Base-by-base conservation (phyloP, 192 early-diverging fungal species). In the Podila clonocystis region DNA sequence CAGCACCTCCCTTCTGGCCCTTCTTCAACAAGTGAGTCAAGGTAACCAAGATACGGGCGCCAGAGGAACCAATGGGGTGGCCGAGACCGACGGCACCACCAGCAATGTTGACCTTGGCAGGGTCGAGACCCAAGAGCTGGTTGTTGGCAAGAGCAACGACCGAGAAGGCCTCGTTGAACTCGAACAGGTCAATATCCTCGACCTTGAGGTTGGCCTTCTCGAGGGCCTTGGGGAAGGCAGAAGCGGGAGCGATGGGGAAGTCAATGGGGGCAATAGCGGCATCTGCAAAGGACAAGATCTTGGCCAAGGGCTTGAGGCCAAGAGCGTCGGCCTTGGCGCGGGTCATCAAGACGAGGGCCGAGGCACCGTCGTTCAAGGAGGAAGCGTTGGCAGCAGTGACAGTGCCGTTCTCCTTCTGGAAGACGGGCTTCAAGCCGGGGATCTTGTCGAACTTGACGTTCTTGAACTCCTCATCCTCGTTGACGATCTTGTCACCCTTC, bases 101-200 rank as follows among this genome's bases (percentile, higher is more conserved):
- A 24, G 92, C 91, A 76, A 95, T 80, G 72, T 95, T 95, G 66
- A 92, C 89, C 75, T 87, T 90, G 30, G 84, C 85, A 63, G 92
- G 89, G 68, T 93, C 89, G 31, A 93, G 70, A 19, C 91, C 91
- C 50, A 95, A 87, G 48, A 95, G 85, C 88, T 97, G 89, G 80
- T 97, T 94, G 84, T 99, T 99, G 52, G 89, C 97, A 28, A 89
- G 85, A 19, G 93, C 91, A 63, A 98, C 97, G 8, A 97, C 97
- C 72, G 92, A 92, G 82, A 99, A 99, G 0, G 97, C 97, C 86
- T 99, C 97, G 85, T 99, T 98, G 84, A 99, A 91, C 84, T 99
- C 97, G 75, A 94, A 99, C 57, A 97, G 84, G 63, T 89, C 90
- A 83, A 99, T 94, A 83, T 98, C 96, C 72, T 95, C 91, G 60